These are phyloP conservation scores for Cladophialophora bantiana DNA, from an alignment of 2,329 filamentous ascomycete species.

Conservation along the genomic window DNA sequence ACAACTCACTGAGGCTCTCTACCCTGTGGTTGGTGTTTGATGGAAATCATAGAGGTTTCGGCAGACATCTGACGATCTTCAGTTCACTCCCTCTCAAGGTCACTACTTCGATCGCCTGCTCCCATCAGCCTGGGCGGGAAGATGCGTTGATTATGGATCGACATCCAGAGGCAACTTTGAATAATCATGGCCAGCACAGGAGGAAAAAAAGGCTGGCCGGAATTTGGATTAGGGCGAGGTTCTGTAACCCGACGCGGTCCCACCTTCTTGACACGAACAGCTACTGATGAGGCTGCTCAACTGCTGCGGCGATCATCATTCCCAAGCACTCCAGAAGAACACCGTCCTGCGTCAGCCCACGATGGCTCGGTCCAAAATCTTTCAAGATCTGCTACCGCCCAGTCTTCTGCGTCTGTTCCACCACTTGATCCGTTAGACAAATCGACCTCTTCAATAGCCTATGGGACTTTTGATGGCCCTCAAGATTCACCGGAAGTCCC, in stretches of 20 bases:
- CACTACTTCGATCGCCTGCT: not conserved
- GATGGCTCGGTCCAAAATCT: slow-evolving; percentile 14
- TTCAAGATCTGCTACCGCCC: slow-evolving; percentile 27
- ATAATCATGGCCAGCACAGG: slow-evolving; percentile 33
- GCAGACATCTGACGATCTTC: not conserved
- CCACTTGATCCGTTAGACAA: not conserved
- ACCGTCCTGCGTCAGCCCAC: slow-evolving; percentile 20
- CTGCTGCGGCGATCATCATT: slow-evolving; percentile 50
- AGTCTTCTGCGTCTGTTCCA: slow-evolving; percentile 13
- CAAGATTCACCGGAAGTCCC: slow-evolving; percentile 3
- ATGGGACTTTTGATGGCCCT: slow-evolving; percentile 31
- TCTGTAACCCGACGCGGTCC: slow-evolving; percentile 43
- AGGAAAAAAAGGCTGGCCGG: slow-evolving; percentile 34
- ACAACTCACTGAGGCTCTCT: not conserved
- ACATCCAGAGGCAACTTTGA: not conserved
- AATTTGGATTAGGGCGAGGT: slow-evolving; percentile 28
- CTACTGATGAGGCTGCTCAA: slow-evolving; percentile 54
- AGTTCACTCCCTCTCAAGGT: not conserved
- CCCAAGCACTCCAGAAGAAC: slow-evolving; percentile 23
- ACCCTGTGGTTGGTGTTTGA: not conserved
- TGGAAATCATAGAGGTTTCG: not conserved
- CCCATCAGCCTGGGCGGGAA: not conserved
- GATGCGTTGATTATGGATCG: slow-evolving; percentile 31
- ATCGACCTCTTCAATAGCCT: slow-evolving; percentile 13
- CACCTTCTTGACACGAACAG: slow-evolving; percentile 55